phyloP scores from a whole-genome alignment of 495 filamentous ascomycete genomes.

The Astrocystis sublimbata region DNA sequence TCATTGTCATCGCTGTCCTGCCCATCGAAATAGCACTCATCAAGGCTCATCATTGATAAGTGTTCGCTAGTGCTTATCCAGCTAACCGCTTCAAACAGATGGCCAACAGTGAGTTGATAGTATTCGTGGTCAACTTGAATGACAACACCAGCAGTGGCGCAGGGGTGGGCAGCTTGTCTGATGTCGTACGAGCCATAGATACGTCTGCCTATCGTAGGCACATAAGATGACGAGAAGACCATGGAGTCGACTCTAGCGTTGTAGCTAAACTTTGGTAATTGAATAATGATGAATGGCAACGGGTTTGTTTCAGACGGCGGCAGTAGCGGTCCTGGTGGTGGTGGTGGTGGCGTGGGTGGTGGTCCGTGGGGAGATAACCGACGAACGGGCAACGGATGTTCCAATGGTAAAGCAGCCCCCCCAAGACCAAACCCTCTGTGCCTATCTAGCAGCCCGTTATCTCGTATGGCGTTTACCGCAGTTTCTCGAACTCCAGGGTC shows the following conservation, averaged over 20 bases:
- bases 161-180: neutral
- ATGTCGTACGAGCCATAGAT: neutral
- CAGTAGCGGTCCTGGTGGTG: too few species aligned
- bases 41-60: neutral
- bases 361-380: neutral
- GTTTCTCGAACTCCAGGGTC: slow-evolving; percentile 4
- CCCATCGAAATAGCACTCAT: slow-evolving; percentile 18
- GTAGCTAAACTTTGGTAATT: neutral
- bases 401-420: slow-evolving; percentile 15
- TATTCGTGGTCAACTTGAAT: neutral
- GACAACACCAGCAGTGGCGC: slow-evolving; percentile 16
- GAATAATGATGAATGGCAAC: neutral
- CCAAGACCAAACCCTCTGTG: slow-evolving; percentile 20
- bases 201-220: neutral
- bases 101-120: slow-evolving; percentile 15
- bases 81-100: neutral
- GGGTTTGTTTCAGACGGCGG: too few species aligned
- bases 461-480: slow-evolving; percentile 5
- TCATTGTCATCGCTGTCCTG: slow-evolving; percentile 10
- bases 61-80: neutral
- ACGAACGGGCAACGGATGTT: slow-evolving; percentile 19
- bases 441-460: neutral
- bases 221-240: neutral
- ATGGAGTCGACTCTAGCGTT: neutral
- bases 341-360: too few species aligned